These are phyloP conservation scores for Wallacemonas sp. DNA, from an alignment of 208 protist species.

Conservation along the genomic window DNA sequence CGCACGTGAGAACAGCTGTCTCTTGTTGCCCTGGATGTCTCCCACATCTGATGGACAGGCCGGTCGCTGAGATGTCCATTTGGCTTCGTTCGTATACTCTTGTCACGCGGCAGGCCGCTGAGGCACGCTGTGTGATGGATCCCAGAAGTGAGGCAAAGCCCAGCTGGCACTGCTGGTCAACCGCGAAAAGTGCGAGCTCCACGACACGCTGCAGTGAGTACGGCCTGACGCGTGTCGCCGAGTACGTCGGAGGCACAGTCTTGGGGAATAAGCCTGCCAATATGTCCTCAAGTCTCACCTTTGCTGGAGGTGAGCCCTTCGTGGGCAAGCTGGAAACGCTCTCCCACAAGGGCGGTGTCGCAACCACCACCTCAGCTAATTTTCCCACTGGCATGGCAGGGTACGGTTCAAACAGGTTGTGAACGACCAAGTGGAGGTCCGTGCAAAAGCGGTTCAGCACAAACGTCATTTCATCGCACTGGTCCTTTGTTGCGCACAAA, in stretches of 20 bases:
- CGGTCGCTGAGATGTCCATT: neutral
- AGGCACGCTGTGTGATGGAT: neutral
- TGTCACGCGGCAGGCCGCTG: neutral
- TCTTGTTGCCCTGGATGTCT: neutral
- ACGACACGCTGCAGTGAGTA: conserved; percentile 55
- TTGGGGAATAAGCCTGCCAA: conserved; percentile 36
- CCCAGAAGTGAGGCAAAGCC: conserved; percentile 44
- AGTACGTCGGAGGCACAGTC: conserved; percentile 39
- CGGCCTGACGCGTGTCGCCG: conserved; percentile 62
- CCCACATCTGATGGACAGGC: neutral
- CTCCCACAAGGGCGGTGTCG: conserved; percentile 71
- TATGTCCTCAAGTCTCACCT: conserved; percentile 57
- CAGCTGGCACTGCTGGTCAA: conserved; percentile 55
- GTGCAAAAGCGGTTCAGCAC: conserved; percentile 49
- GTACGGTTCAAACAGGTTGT: conserved; percentile 79
- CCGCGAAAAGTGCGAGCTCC: conserved; percentile 65
- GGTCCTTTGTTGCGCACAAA: conserved; percentile 71
- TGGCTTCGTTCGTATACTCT: neutral
- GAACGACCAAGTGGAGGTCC: conserved; percentile 72
- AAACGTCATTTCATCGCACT: conserved; percentile 65
- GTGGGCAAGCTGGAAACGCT: conserved; percentile 26
- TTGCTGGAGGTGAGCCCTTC: neutral
- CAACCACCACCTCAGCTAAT: conserved; percentile 78
- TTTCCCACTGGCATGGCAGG: conserved; percentile 58
- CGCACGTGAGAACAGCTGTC: neutral